Conservation (phyloP, 1,284 basidiomycete species). For the Inonotus obliquus region DNA sequence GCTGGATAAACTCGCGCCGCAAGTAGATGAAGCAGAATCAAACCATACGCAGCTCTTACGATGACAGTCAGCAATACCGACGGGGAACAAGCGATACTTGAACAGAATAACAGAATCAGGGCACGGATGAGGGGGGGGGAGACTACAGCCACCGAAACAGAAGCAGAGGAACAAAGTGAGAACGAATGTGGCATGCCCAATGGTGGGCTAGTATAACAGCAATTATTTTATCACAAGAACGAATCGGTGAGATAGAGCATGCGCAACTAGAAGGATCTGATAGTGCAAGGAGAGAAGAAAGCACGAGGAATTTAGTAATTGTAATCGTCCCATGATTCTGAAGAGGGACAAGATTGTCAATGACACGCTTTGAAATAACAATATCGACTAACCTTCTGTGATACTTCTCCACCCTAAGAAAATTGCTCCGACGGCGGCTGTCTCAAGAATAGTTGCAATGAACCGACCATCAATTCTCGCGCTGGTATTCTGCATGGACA, state of each 20-base stretch:
- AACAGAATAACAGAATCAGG: background rate
- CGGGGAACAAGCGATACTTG: background rate
- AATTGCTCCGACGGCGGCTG: conserved; percentile 61
- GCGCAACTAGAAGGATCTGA: background rate
- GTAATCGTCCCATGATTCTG: conserved; percentile 18
- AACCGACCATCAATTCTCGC: conserved; percentile 77
- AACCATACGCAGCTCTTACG: background rate
- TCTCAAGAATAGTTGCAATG: conserved; percentile 73
- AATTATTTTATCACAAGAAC: background rate
- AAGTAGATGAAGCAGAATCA: background rate
- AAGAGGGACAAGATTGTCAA: background rate
- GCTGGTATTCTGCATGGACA: conserved; percentile 43
- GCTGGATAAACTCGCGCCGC: too few species aligned
- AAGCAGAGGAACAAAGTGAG: background rate
- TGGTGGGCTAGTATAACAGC: background rate
- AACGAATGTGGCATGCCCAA: background rate
- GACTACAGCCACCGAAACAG: background rate
- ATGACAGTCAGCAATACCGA: background rate
- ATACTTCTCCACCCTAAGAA: conserved; percentile 81
- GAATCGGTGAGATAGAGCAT: background rate
- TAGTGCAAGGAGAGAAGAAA: background rate
- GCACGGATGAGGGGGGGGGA: background rate
- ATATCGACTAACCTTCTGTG: conserved; percentile 65
- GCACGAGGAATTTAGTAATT: background rate
- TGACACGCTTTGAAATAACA: background rate